Conservation (phyloP, 2,329 filamentous ascomycete species). For the Penicillium janthinellum region DNA sequence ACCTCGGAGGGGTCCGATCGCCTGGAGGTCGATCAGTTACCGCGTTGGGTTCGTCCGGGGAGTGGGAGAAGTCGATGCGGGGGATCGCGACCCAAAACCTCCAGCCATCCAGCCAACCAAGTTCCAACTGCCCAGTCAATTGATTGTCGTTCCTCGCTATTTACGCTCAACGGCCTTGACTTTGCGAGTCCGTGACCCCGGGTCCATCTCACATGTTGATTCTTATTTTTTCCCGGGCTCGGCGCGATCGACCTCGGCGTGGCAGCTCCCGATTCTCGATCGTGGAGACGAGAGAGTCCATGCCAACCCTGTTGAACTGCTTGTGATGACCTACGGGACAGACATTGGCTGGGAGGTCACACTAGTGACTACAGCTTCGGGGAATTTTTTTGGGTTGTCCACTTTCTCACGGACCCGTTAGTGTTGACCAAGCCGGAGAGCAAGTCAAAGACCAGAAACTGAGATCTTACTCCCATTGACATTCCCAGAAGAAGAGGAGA, state of each 20-base stretch:
- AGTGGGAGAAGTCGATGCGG: constrained; percentile 7
- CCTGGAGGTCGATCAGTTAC: constrained; percentile 12
- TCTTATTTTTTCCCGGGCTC: not conserved
- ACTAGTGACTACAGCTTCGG: not conserved
- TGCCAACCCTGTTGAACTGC: constrained; percentile 11
- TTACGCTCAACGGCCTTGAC: not conserved
- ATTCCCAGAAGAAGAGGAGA: not conserved
- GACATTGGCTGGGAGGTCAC: constrained; percentile 3
- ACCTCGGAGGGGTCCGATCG: constrained; percentile 9
- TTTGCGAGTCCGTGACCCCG: not conserved
- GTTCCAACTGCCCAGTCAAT: no score
- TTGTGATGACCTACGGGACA: constrained; percentile 9
- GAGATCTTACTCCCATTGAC: not conserved
- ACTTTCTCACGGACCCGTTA: not conserved
- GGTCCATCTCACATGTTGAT: constrained; percentile 12
- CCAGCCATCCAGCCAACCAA: not conserved
- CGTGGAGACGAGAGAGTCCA: constrained; percentile 8
- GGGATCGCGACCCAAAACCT: constrained; percentile 6
- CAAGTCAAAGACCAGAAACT: not conserved
- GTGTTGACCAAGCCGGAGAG: not conserved
- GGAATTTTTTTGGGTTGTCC: constrained; percentile 5
- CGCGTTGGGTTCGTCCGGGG: constrained; percentile 7
- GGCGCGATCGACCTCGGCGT: constrained; percentile 15
- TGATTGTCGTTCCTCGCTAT: not conserved
- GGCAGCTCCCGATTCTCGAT: constrained; percentile 4